Base-by-base conservation (phyloP, 1,284 basidiomycete genomes). In the Marasmius tenuissimus region DNA sequence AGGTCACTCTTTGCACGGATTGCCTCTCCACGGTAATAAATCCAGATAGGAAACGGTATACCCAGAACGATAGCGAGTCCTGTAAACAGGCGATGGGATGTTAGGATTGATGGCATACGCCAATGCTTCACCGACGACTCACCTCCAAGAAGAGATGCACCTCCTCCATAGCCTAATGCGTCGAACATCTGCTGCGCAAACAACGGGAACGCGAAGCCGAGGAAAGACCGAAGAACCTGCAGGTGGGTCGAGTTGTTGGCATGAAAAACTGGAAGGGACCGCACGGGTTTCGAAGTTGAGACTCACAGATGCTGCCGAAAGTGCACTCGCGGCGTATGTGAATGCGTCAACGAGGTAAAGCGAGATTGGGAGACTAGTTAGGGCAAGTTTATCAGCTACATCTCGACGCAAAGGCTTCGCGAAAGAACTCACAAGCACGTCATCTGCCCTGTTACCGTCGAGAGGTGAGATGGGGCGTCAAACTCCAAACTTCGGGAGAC, bases 261-360 rank as follows among this genome's bases (percentile, higher is more conserved):
- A 9, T 20, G n/a, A 11, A 14, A 39, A 18, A 52, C 11, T 16
- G 18, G 12, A 51, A 5, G 16, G 34, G n/a, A 20, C 48, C 34
- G 10, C 10, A 11, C 40, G 54, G 48, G n/a, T 55, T 10, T 12
- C 11, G 12, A 4, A 12, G 48, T 8, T 18, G 27, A 39, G 16
- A 59, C 51, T 54, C 34, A 87, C 88, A 12, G 88, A 78, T 27
- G 88, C 85, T 11, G 89, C 89, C 0, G 88, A 85, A 10, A 86
- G 73, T 2, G 88, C 89, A 66, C 85, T 87, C 4, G 89, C 89
- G 39, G 88, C 86, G 65, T 82, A 92, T 1, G 78, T 79, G 74
- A 88, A 92, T 0, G 88, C 76, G 69, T 91, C 89, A 5, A 91
- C 87, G 35, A 91, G 83, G 68, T 92, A 92, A 12, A 91, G 73